phyloP scores from a whole-genome alignment of 305 asterid genomes.

The Fraxinus paxiana region DNA sequence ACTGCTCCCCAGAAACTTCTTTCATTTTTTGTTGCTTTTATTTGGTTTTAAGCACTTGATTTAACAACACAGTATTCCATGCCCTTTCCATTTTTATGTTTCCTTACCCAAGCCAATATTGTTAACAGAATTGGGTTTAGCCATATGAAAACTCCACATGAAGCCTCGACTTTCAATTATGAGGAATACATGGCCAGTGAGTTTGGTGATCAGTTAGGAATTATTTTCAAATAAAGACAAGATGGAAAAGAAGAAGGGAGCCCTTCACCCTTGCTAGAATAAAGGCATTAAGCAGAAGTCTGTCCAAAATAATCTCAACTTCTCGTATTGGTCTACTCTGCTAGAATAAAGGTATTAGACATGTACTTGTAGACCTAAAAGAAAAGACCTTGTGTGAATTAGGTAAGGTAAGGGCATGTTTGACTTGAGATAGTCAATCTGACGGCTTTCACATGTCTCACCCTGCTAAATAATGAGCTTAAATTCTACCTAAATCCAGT shows the following conservation, averaged over 20 bases:
- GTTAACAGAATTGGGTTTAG: background rate
- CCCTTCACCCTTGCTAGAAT: background rate
- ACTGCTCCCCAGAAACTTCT: background rate
- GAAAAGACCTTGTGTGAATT: background rate
- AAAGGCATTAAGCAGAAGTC: background rate
- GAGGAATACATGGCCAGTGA: background rate
- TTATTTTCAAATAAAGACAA: background rate
- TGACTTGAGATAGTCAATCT: background rate
- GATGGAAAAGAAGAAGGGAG: background rate
- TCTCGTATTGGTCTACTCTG: background rate
- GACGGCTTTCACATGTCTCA: background rate
- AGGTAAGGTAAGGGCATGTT: background rate
- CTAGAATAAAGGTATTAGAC: background rate
- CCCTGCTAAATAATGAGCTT: background rate
- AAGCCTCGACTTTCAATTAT: background rate
- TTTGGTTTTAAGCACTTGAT: background rate
- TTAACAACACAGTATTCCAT: background rate
- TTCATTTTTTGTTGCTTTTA: background rate
- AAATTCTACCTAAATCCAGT: background rate
- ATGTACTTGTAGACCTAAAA: background rate
- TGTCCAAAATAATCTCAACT: background rate
- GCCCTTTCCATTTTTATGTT: background rate
- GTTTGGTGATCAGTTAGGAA: background rate
- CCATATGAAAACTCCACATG: background rate
- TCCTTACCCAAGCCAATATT: background rate